phyloP scores from a whole-genome alignment of 2,329 filamentous ascomycete species.

The Microsporum audouinii region DNA sequence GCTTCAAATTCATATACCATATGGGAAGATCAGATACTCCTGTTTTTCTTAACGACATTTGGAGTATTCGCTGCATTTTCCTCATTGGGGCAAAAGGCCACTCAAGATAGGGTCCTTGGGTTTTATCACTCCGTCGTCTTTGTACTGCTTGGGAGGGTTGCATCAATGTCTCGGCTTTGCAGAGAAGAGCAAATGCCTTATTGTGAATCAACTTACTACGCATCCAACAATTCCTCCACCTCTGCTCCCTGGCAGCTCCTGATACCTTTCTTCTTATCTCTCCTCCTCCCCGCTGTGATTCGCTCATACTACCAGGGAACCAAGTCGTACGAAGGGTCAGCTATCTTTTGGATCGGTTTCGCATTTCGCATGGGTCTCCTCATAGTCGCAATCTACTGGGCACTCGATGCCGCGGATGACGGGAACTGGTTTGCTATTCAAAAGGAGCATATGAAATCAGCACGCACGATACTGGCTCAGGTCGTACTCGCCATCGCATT shows the following conservation, averaged over 20 bases:
- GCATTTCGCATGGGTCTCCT: slow-evolving; percentile 66
- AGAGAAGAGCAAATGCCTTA: slow-evolving; percentile 98
- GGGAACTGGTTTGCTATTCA: slow-evolving; percentile 67
- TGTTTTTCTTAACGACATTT: slow-evolving; percentile 86
- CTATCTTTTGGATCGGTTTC: slow-evolving; percentile 71
- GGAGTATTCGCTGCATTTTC: slow-evolving; percentile 62
- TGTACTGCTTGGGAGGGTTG: slow-evolving; percentile 62
- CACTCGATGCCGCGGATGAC: slow-evolving; percentile 69
- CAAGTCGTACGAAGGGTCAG: slow-evolving; percentile 75
- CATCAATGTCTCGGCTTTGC: slow-evolving; percentile 83
- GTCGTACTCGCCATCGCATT: slow-evolving; percentile 67
- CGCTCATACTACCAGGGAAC: slow-evolving; percentile 70
- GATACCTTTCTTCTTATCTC: slow-evolving; percentile 63
- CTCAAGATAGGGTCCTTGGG: slow-evolving; percentile 60
- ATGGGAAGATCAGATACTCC: slow-evolving; percentile 90
- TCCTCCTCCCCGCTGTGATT: slow-evolving; percentile 68
- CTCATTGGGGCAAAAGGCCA: slow-evolving; percentile 59
- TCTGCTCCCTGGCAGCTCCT: slow-evolving; percentile 80
- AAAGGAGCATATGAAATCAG: slow-evolving; percentile 54
- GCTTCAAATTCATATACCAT: slow-evolving; percentile 97
- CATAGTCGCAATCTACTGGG: slow-evolving; percentile 72
- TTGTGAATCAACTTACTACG: slow-evolving; percentile 91
- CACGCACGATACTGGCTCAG: slow-evolving; percentile 69
- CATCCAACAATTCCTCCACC: slow-evolving; percentile 80
- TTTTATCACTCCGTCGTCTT: slow-evolving; percentile 80